These are phyloP conservation scores for Backusella liffmaniae DNA, from an alignment of 192 early-diverging fungal species.

Conservation along the genomic window DNA sequence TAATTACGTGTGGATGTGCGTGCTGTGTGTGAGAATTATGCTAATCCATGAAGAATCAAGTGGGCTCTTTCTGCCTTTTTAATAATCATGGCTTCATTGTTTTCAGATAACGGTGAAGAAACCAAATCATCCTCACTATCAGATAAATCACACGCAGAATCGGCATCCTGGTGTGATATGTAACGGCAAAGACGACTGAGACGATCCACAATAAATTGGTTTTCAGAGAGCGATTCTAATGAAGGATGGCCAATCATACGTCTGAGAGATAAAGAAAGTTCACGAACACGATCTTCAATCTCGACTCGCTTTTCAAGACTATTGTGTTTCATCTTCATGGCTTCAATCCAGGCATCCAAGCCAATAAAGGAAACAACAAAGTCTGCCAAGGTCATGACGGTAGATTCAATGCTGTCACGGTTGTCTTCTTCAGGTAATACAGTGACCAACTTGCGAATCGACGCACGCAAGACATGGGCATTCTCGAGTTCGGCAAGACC, in stretches of 20 bases:
- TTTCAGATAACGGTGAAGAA: not conserved
- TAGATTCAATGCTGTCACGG: slow-evolving; percentile 8
- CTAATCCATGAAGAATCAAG: slow-evolving; percentile 14
- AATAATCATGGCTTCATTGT: not conserved
- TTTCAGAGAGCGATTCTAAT: not conserved
- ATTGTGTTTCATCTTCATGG: not conserved
- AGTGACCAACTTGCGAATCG: not conserved
- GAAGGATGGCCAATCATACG: slow-evolving; percentile 13
- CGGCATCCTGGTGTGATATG: not conserved
- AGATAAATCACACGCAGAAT: slow-evolving; percentile 15
- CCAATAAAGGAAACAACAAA: slow-evolving; percentile 23
- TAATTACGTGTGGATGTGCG: not conserved
- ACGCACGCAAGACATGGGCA: not conserved
- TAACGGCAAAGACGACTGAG: not conserved
- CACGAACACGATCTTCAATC: slow-evolving; percentile 9
- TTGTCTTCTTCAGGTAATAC: not conserved
- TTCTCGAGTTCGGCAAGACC: slow-evolving; percentile 8
- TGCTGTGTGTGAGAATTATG: slow-evolving; percentile 9
- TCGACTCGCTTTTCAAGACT: not conserved
- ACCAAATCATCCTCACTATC: not conserved
- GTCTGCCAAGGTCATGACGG: slow-evolving; percentile 17
- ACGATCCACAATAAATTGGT: slow-evolving; percentile 8
- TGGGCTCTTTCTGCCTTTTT: slow-evolving; percentile 14
- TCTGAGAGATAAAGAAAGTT: not conserved
- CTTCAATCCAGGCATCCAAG: slow-evolving; percentile 24